These are phyloP conservation scores for Narthecium ossifragum DNA, from an alignment of 106 monocot genomes.

Conservation along the genomic window DNA sequence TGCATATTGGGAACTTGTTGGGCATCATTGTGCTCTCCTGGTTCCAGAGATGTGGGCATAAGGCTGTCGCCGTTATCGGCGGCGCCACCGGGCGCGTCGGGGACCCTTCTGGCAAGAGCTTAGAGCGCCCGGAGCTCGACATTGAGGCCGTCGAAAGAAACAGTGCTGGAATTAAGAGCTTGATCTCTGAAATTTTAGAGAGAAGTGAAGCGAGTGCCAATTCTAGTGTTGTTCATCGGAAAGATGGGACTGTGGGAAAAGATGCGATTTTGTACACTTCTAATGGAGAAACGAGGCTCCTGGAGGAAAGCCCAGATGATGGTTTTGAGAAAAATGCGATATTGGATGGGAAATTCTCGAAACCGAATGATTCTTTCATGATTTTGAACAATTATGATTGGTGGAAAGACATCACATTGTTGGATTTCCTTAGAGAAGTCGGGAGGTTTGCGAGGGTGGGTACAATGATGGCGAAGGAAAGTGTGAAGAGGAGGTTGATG, in stretches of 20 bases:
- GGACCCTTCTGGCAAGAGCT: constrained; percentile 83
- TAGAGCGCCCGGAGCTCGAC: constrained; percentile 80
- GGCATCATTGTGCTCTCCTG: constrained; percentile 80
- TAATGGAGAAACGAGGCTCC: not conserved
- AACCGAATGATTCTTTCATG: constrained; percentile 11
- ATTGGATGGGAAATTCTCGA: constrained; percentile 7
- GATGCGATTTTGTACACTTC: not conserved
- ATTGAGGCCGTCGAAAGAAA: constrained; percentile 48
- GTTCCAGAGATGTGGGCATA: constrained; percentile 78
- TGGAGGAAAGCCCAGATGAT: not conserved
- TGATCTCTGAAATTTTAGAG: constrained; percentile 38
- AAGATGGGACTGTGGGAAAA: constrained; percentile 4
- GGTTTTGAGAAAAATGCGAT: constrained; percentile 9
- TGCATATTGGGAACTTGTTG: constrained; percentile 85
- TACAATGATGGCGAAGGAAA: constrained; percentile 88
- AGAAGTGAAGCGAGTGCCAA: not conserved
- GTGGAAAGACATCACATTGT: constrained; percentile 72
- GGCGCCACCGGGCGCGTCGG: constrained; percentile 89
- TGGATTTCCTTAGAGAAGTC: constrained; percentile 74
- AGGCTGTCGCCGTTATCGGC: constrained; percentile 60
- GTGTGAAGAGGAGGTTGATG: constrained; percentile 70
- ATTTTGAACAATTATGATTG: constrained; percentile 79
- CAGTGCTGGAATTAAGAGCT: constrained; percentile 26
- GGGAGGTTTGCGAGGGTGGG: constrained; percentile 85
- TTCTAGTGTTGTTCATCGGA: too few species aligned